Conservation (phyloP, 257 asterid species). For the Solanum bulbocastanum region DNA sequence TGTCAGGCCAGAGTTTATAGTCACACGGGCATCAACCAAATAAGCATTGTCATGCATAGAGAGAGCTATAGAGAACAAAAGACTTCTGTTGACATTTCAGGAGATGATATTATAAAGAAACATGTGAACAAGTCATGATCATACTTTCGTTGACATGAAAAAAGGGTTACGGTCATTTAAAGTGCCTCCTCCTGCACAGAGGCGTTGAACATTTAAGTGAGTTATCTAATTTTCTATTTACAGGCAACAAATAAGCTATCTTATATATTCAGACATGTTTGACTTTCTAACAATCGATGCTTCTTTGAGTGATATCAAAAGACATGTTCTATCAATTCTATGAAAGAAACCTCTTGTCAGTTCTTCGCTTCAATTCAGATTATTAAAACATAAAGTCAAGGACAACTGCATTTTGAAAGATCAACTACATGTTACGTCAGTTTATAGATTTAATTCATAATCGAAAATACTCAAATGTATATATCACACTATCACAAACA, state of each 20-base stretch:
- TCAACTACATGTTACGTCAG: background rate
- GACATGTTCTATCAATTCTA: background rate
- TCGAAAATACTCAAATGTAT: background rate
- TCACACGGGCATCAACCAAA: background rate
- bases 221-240: slow-evolving; percentile 3
- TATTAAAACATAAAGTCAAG: background rate
- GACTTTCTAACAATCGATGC: background rate
- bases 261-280: background rate
- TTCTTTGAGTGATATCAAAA: background rate
- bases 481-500: background rate
- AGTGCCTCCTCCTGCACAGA: slow-evolving; percentile 37
- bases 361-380: background rate
- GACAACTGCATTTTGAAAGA: background rate
- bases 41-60: background rate
- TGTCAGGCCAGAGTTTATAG: background rate
- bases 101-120: background rate
- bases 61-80: background rate
- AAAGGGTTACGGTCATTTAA: slow-evolving; percentile 23
- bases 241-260: background rate
- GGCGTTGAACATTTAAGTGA: slow-evolving; percentile 13
- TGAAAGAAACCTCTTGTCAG: background rate
- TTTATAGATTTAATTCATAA: background rate
- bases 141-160: slow-evolving; percentile 15
- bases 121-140: slow-evolving; percentile 9
- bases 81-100: background rate